These are phyloP conservation scores for Yarrowia sp. DNA, from an alignment of 805 yeast species.

Conservation along the genomic window DNA sequence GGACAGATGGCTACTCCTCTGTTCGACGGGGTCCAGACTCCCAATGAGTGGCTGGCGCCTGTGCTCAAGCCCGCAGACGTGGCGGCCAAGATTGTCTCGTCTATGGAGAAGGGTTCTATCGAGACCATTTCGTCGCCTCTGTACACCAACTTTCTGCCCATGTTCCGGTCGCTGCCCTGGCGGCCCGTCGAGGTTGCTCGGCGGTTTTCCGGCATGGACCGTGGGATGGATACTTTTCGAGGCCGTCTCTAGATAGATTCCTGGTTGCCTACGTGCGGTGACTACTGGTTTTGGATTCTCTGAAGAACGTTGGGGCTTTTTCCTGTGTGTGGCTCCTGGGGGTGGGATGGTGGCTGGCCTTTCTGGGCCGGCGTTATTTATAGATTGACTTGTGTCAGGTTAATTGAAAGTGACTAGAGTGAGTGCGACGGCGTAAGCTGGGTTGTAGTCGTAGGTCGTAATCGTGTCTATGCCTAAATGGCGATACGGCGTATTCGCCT, in stretches of 20 bases:
- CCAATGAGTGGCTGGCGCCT: conserved; percentile 80
- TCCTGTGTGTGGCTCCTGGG: conserved; percentile 31
- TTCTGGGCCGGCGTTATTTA: conserved; percentile 29
- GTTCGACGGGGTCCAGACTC: conserved; percentile 78
- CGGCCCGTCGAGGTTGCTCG: conserved; percentile 65
- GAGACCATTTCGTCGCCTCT: conserved; percentile 78
- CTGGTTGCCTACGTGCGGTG: not conserved
- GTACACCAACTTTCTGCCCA: conserved; percentile 76
- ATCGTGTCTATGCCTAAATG: no score
- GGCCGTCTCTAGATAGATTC: conserved; percentile 17
- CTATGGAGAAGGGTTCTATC: conserved; percentile 65
- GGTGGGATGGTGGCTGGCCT: conserved; percentile 39
- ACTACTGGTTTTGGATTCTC: not conserved
- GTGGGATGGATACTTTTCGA: conserved; percentile 39
- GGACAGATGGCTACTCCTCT: conserved; percentile 82
- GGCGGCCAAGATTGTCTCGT: conserved; percentile 63
- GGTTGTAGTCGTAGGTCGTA: not conserved
- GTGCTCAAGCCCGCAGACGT: conserved; percentile 72
- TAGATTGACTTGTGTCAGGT: conserved; percentile 31
- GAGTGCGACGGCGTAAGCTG: not conserved
- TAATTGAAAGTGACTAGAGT: conserved; percentile 38
- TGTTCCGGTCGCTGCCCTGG: conserved; percentile 76
- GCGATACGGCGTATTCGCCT: no score
- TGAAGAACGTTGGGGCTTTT: conserved; percentile 27
- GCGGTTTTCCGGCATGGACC: conserved; percentile 71